Evolutionary conservation across 805 yeast genomes (phyloP), one percentile per base, ranked within the genome.

Genomic region (Saturnispora silvae): DNA sequence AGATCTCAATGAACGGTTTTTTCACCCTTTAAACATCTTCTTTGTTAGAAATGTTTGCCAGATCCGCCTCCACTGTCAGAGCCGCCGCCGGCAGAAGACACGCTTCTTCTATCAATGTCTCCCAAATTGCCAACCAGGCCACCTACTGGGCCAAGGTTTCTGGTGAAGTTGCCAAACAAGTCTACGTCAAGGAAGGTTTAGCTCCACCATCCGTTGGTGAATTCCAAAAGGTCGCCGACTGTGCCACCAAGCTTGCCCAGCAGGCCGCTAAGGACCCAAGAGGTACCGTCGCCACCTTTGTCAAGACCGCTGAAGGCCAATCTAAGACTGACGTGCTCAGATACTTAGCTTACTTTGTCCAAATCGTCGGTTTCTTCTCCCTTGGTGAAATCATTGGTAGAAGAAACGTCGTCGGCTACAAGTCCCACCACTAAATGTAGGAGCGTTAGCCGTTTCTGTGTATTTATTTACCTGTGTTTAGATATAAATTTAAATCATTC

Each of bases 321-420:
- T 60, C 67, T 58, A 77, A 70, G 60, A 76, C 71, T 49, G 68
- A 70, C 53, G 68, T 64, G 47, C 61, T 75, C 51, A 76, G 73
- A 63, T 81, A 71, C 59, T 79, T 80, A 51, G 79, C 87, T 27
- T 77, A 75, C 63, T 77, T 76, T 49, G 64, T 86, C 49, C 98
- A 92, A 67, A 64, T 89, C 39, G 67, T 83, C 48, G 98, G 96
- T 46, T 72, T 87, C 59, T 92, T 86, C 65, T 76, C 96, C 20
- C 70, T 89, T 33, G 98, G 98, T 59, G 98, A 92, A 72, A 76
- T 87, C 50, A 71, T 92, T 55, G 98, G 98, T 56, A 85, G 97
- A 72, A 81, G 97, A 70, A 76, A 82, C 54, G 52, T 92, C 43
- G 82, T 86, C 55, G 96, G 96, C 50, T 89, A 92, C 71, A 82